A percentile compares a stretch with the other conserved stretches of the same genome.
These are phyloP conservation scores for Alloteropsis semialata DNA, from an alignment of 176 grass and related monocot species.

Conservation along the genomic window DNA sequence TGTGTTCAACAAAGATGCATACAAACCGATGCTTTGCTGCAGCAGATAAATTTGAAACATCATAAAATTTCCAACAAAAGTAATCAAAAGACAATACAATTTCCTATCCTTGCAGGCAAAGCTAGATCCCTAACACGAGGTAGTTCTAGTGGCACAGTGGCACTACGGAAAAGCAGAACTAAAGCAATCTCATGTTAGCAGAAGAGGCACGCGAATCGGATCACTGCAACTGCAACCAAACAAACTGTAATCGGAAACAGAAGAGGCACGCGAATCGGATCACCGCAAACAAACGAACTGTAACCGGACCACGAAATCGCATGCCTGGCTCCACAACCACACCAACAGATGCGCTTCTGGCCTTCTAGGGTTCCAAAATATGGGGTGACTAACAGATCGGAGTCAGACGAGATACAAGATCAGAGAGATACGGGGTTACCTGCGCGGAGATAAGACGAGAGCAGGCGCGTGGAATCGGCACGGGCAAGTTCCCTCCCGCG, in stretches of 20 bases:
- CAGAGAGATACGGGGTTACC: not conserved
- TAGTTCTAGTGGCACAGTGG: not conserved
- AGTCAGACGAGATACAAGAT: not conserved
- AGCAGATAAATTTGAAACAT: not conserved
- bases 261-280: not conserved
- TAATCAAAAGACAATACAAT: not conserved
- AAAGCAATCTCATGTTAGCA: not conserved
- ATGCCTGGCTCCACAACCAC: no score
- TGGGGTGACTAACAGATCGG: not conserved
- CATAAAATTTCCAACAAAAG: not conserved
- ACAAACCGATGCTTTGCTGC: not conserved
- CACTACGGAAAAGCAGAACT: not conserved
- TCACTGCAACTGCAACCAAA: no score
- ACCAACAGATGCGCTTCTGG: not conserved
- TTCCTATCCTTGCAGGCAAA: not conserved
- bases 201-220: no score
- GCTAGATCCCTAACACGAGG: not conserved
- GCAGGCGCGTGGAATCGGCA: not conserved
- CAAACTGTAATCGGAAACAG: no score
- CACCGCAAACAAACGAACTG: not conserved
- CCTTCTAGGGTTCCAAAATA: conserved; percentile 27
- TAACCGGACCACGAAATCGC: no score
- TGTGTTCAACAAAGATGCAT: not conserved
- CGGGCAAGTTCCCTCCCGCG: not conserved
- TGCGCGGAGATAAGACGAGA: not conserved